Evolutionary conservation across 2,329 filamentous ascomycete genomes (phyloP), one percentile per base, ranked within the genome.

Genomic region (Bisporella sp.): DNA sequence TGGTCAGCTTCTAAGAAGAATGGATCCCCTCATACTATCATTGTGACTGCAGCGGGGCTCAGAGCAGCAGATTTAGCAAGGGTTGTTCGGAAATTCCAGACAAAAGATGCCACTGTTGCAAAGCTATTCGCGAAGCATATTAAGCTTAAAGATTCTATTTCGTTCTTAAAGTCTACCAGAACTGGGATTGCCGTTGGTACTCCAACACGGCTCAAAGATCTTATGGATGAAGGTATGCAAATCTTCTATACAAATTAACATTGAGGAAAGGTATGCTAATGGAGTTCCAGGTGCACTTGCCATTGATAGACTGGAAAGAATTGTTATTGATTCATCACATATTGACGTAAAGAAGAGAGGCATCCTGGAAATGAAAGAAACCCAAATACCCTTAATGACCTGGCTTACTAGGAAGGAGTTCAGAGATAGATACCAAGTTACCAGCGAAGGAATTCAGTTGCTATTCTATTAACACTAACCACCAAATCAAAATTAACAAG

Each of bases 41-140:
- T 99, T 35, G 79, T 99, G n/a, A 82, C 91, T 9, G 81, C 82
- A 6, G 89, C 91, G 5, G 93, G 89, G 0, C 73, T 96, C 50
- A 78, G 93, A 62, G 90, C 93, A 4, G 90, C 92, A 12, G 88
- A 97, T 63, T 71, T 96, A 44, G 84, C 87, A 31, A 80, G 87
- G 61, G 77, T 82, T 3, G 73, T 95, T 56, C 80, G 89, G 45
- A 82, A 83, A 57, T 92, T 93, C 60, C 87, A 91, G 64, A 84
- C 77, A 47, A 89, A 93, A 66, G 82, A 89, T 6, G 82, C 78
- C 46, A 78, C 81, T 43, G 84, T 99, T 1, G 87, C 88, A 2
- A 99, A 99, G 68, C 74, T 99, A 65, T 99, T 99, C 68, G 92
- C 93, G 32, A 99, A 99, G 69, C 93, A 99, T 68, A 95, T 99